These are phyloP conservation scores for Lentinula lateritia DNA, from an alignment of 768 basidiomycete species.

Conservation along the genomic window DNA sequence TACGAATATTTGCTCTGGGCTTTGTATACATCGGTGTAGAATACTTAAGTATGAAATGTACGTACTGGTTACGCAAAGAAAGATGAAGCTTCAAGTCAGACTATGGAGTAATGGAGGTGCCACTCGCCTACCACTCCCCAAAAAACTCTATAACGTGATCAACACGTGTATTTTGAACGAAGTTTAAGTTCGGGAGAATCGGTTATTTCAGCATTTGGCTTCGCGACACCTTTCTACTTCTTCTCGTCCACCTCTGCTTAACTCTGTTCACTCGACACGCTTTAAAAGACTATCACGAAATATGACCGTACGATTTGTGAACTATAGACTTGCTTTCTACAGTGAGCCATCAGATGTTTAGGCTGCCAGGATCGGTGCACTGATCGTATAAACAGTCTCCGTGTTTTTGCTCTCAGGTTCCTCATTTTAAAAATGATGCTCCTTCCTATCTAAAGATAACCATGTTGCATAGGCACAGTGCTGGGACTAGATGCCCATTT, in stretches of 20 bases:
- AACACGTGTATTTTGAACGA: slow-evolving; percentile 3
- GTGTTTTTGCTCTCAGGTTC: slow-evolving; percentile 40
- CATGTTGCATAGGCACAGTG: slow-evolving; percentile 36
- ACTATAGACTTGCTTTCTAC: slow-evolving; percentile 47
- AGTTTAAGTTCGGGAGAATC: not conserved
- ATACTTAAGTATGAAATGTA: not conserved
- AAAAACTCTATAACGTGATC: not conserved
- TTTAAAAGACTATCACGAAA: slow-evolving; percentile 1
- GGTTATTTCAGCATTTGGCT: not conserved
- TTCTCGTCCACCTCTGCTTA: not conserved
- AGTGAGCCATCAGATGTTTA: slow-evolving; percentile 23
- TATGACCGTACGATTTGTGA: slow-evolving; percentile 62
- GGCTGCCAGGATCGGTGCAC: not conserved
- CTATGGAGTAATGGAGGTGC: too few species aligned
- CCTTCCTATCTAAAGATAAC: slow-evolving; percentile 3
- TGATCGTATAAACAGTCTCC: slow-evolving; percentile 24
- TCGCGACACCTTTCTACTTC: not conserved
- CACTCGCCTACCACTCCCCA: not conserved
- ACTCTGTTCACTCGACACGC: too few species aligned
- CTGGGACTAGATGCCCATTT: slow-evolving; percentile 69
- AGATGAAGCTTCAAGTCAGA: too few species aligned
- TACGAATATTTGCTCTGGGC: not conserved
- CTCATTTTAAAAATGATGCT: not conserved
- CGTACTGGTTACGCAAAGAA: slow-evolving; percentile 2
- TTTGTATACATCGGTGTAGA: not conserved